Base-by-base conservation (phyloP, 2,329 filamentous ascomycete genomes). In the Proliferodiscus dingleyae region DNA sequence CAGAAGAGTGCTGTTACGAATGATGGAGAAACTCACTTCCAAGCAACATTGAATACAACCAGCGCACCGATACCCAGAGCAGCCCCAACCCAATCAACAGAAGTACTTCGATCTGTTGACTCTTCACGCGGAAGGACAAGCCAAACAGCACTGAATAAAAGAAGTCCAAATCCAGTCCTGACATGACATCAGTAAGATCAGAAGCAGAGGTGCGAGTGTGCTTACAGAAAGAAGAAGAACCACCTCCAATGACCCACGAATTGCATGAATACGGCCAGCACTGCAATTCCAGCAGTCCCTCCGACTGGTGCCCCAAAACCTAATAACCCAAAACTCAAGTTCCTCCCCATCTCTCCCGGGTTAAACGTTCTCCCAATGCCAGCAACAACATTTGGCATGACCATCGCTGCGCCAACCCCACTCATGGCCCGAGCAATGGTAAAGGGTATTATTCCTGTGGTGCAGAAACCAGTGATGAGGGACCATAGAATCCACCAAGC, bases 331-430 rank as follows among this genome's bases (percentile, higher is more conserved):
- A 74, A 50, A 41, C 61, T 60, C 2, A 73, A 43, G 51, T 75
- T 75, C 6, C 71, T 63, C 34, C 60, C 55, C 7, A 58, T 62
- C 24, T 26, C 24, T 0, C 73, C 73, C 0, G 73, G 73, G 0
- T 72, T 72, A 8, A 72, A 66, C 21, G 67, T 73, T 18, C 66
- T 69, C 0, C 65, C 66, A 23, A 77, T 64, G 44, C 73, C 65
- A 1, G 74, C 73, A 0, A 77, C 68, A 0, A 70, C 68, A 51
- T 77, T 77, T 0, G 74, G 73, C 63, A 75, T 69, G 21, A 76
- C 61, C 7, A 74, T 61, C 0, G 68, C 73, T 2, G 69, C 73
- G 0, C 74, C 74, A 7, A 75, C 64, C 0, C 75, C 75, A 0
- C 66, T 66, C 3, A 79, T 54, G 2, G 69, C 74, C 2, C 73